Evolutionary conservation across 352 stramenopile species (phyloP), one percentile per base, ranked within the genome.

Genomic region (Ophiocytium majus): DNA sequence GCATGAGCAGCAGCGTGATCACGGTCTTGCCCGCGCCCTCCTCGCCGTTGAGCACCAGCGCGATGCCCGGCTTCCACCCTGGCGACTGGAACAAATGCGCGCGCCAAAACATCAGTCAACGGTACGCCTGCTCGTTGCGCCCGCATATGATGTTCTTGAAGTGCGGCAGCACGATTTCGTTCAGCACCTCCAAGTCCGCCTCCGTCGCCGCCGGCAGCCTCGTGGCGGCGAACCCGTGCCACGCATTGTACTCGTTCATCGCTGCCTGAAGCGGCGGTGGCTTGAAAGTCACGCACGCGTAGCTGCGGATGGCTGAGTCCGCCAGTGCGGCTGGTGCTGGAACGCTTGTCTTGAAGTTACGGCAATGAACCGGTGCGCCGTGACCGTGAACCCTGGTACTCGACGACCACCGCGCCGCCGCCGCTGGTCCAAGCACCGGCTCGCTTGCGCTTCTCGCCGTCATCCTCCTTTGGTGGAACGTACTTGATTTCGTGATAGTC

Each of bases 131-230:
- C 57, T 66, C 57, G 57, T 66, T 66, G 57, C 57, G 17, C 19
- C 28, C 57, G 57, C 57, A 66, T 66, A 66, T 28, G 57, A 66
- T 66, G 57, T 66, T 28, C 28, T 66, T 66, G 57, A 66, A 23
- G 57, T 23, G 28, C 28, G 57, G 57, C 57, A 66, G 57, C 28
- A 66, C 28, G 17, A 19, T 23, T 28, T 66, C 57, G 19, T 66
- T 28, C 57, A 66, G 19, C 17, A 66, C n/a, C n/a, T n/a, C n/a
- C n/a, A n/a, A n/a, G 57, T 23, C 17, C 57, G 19, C 57, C 17
- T 23, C 28, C 57, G 28, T 23, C 19, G 57, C 28, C 57, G 28
- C 28, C 28, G 19, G 57, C 28, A 23, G 57, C 28, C 57, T 66
- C 57, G 28, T 28, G 57, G 17, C 57, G 19, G 57, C 57, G 28